A percentile compares a stretch with the other conserved stretches of the same genome.
phyloP scores from a whole-genome alignment of 352 stramenopile genomes.

The Globisporangium ultimum region DNA sequence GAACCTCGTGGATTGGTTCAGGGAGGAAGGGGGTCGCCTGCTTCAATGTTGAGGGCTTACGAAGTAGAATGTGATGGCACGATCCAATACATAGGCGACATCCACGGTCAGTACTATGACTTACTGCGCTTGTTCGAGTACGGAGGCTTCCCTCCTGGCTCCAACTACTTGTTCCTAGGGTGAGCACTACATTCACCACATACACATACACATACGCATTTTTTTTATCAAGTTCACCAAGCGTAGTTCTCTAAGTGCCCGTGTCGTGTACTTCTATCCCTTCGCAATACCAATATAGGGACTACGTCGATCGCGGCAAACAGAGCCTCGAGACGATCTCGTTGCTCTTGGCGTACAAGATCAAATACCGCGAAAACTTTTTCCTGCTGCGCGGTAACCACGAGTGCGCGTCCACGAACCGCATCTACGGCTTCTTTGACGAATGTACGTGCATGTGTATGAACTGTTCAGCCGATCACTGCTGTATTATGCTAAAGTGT shows the following conservation, averaged over 20 bases:
- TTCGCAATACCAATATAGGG: constrained; percentile 15
- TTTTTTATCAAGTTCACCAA: not conserved
- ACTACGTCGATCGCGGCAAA: constrained; percentile 94
- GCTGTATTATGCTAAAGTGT: not conserved
- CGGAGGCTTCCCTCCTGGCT: constrained; percentile 86
- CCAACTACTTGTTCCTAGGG: constrained; percentile 62
- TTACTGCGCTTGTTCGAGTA: constrained; percentile 96
- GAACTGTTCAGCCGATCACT: too few species aligned
- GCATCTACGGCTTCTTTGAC: constrained; percentile 91
- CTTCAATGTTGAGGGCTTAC: too few species aligned
- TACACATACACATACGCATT: too few species aligned
- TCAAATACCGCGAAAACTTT: constrained; percentile 98
- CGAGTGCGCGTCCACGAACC: constrained; percentile 98
- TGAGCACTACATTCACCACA: constrained; percentile 34
- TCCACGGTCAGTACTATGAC: constrained; percentile 98
- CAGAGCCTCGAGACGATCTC: constrained; percentile 98
- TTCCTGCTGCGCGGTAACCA: constrained; percentile 98
- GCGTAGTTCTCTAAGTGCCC: not conserved
- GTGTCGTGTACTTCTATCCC: too few species aligned
- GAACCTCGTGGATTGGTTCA: too few species aligned
- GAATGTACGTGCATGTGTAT: not conserved
- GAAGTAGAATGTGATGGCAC: too few species aligned
- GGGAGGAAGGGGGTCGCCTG: too few species aligned
- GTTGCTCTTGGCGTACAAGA: constrained; percentile 97
- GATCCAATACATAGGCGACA: constrained; percentile 53